Base-by-base conservation (phyloP, 345 rosid species). In the Lagerstroemia speciosa region DNA sequence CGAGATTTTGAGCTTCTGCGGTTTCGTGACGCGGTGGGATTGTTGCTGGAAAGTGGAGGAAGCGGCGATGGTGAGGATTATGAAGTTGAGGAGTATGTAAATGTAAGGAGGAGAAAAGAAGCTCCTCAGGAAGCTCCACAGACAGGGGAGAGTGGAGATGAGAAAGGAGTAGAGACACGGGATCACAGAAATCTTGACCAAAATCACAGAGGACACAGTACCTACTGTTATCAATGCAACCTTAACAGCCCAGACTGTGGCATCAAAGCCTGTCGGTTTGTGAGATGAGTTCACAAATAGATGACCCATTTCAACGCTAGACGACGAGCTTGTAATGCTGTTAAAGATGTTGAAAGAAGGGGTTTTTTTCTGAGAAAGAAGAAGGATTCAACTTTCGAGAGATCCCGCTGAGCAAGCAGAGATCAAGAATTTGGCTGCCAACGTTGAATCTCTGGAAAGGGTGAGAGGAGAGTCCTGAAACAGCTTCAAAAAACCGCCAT, bases 91-190 rank as follows among this genome's bases (percentile, higher is more conserved):
- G 66, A 86, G 58, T 41, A 86, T 70, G 64, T 78, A 83, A 33
- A 86, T 74, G 74, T 80, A 86, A 17, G 78, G 86, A 8, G 87
- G 90, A 55, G 84, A 75, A 0, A 82, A 64, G 72, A 77, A 74
- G 61, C 52, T 45, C 38, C 76, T 75, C 34, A 81, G 12, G 33
- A 68, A 74, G 76, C 68, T 48, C 78, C 80, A 75, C 26, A 78
- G 27, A 62, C 72, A 20, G 5, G 86, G 86, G 34, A 75, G 22
- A 15, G 73, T 29, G 32, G 77, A 77, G 48, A 72, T 33, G 69
- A 73, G 27, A 43, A 80, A 31, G 46, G 68, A 46, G 66, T 71
- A 64, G 3, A 60, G 34, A 41, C 11, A 81, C 0, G 87, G 87
- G 67, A 83, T 60, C 33, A 81, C 55, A 29, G 76, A 79, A 33